phyloP scores from a whole-genome alignment of 2,329 filamentous ascomycete species.

The Ophiostoma sp. region DNA sequence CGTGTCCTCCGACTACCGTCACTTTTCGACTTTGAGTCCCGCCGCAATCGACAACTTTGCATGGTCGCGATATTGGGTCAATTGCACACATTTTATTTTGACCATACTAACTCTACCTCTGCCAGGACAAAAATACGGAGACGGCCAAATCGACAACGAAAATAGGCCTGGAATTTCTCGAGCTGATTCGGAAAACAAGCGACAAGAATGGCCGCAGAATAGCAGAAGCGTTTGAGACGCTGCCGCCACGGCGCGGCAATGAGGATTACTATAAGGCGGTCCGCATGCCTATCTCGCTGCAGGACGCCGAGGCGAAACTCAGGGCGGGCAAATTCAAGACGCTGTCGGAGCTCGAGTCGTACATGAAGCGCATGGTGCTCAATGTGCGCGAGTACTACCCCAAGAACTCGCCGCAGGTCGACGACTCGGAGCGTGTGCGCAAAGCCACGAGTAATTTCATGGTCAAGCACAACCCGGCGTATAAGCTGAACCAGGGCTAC shows the following conservation, averaged over 20 bases:
- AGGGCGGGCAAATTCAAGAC: slow-evolving; percentile 66
- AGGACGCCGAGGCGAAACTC: slow-evolving; percentile 74
- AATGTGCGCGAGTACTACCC: slow-evolving; percentile 86
- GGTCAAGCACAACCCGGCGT: slow-evolving; percentile 83
- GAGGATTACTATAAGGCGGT: slow-evolving; percentile 77
- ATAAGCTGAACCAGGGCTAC: slow-evolving; percentile 65
- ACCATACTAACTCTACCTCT: not conserved
- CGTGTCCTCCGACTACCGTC: not conserved
- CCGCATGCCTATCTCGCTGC: slow-evolving; percentile 75
- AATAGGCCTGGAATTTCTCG: slow-evolving; percentile 71
- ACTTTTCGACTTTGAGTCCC: too few relatives aligned
- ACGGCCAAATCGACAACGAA: slow-evolving; percentile 67
- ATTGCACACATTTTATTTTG: not conserved
- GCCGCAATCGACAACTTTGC: not conserved
- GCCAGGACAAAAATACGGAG: slow-evolving; percentile 53
- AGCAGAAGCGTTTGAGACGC: slow-evolving; percentile 70
- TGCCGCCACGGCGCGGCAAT: slow-evolving; percentile 64
- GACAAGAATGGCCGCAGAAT: slow-evolving; percentile 81
- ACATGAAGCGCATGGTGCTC: slow-evolving; percentile 82
- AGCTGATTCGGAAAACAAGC: slow-evolving; percentile 71
- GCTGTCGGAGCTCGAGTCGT: slow-evolving; percentile 75
- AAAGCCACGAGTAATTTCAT: slow-evolving; percentile 87
- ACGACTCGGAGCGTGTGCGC: slow-evolving; percentile 82
- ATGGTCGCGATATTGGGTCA: not conserved
- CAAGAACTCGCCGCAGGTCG: slow-evolving; percentile 69